Evolutionary conservation across 352 stramenopile genomes (phyloP).

Genomic region (Phytophthora sojae): DNA sequence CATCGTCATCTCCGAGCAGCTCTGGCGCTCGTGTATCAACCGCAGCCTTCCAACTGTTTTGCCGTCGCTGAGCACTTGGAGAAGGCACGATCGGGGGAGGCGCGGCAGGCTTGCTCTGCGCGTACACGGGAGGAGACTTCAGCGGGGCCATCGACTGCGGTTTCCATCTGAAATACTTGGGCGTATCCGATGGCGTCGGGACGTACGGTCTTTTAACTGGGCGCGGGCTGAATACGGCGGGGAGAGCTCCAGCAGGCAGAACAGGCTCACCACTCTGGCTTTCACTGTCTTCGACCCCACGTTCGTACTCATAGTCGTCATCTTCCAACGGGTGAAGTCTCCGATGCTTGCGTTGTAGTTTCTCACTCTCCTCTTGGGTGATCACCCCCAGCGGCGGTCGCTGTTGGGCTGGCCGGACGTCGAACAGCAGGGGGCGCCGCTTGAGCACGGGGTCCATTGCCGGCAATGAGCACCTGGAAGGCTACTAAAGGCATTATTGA

Average conservation of each 20-base stretch:
- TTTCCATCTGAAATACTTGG: constrained; percentile 76
- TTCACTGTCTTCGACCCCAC: constrained; percentile 14
- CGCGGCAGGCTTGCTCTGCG: constrained; percentile 16
- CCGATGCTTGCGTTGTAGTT: constrained; percentile 38
- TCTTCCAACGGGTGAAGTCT: constrained; percentile 16
- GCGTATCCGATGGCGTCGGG: constrained; percentile 52
- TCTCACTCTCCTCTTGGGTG: constrained; percentile 52
- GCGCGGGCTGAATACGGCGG: constrained; percentile 55
- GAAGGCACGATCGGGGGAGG: constrained; percentile 15
- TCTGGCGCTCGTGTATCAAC: constrained; percentile 1
- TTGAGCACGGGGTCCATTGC: constrained; percentile 64
- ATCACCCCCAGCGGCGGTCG: constrained; percentile 57
- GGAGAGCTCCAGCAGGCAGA: constrained; percentile 54
- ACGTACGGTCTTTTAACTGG: constrained; percentile 50
- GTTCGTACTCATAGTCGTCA: constrained; percentile 20
- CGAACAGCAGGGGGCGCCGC: constrained; percentile 60
- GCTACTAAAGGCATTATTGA: constrained; percentile 12
- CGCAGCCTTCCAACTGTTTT: constrained; percentile 25
- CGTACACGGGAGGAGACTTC: constrained; percentile 11
- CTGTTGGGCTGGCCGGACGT: constrained; percentile 49
- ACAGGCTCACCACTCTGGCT: background rate
- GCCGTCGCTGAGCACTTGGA: constrained; percentile 33
- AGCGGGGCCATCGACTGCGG: constrained; percentile 21
- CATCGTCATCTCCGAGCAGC: constrained; percentile 7
- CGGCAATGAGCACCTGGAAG: constrained; percentile 17